These are phyloP conservation scores for Citrullus amarus DNA, from an alignment of 306 rosid species.

Conservation along the genomic window DNA sequence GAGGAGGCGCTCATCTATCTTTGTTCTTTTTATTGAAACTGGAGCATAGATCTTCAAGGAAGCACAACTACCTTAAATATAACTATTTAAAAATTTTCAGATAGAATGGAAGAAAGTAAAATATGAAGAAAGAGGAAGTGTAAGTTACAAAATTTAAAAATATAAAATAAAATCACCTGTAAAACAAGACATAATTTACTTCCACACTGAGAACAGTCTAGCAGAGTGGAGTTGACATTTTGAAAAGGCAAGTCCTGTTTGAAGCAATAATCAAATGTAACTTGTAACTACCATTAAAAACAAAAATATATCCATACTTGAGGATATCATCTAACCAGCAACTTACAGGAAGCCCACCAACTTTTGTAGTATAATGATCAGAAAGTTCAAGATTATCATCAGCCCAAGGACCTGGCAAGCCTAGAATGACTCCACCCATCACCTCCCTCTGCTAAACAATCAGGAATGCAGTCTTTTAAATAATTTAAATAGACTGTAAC, in stretches of 20 bases:
- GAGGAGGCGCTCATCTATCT: slow-evolving; percentile 48
- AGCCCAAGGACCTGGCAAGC: slow-evolving; percentile 88
- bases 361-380: slow-evolving; percentile 63
- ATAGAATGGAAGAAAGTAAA: neutral
- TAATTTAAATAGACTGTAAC: neutral
- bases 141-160: neutral
- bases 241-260: slow-evolving; percentile 66
- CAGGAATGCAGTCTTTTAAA: neutral
- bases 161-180: slow-evolving; percentile 29
- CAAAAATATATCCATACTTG: neutral
- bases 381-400: slow-evolving; percentile 35
- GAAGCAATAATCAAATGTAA: neutral
- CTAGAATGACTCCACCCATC: slow-evolving; percentile 41
- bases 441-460: neutral
- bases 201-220: slow-evolving; percentile 43
- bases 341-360: slow-evolving; percentile 85
- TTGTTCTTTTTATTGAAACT: slow-evolving; percentile 13
- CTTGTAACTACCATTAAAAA: neutral
- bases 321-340: neutral
- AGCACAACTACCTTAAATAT: neutral
- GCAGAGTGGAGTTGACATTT: slow-evolving; percentile 22
- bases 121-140: neutral
- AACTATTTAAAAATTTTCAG: neutral
- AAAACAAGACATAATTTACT: slow-evolving; percentile 42
- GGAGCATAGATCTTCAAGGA: slow-evolving; percentile 59